Evolutionary conservation across 352 stramenopile species (phyloP).

Genomic region (Globisporangium lucens): DNA sequence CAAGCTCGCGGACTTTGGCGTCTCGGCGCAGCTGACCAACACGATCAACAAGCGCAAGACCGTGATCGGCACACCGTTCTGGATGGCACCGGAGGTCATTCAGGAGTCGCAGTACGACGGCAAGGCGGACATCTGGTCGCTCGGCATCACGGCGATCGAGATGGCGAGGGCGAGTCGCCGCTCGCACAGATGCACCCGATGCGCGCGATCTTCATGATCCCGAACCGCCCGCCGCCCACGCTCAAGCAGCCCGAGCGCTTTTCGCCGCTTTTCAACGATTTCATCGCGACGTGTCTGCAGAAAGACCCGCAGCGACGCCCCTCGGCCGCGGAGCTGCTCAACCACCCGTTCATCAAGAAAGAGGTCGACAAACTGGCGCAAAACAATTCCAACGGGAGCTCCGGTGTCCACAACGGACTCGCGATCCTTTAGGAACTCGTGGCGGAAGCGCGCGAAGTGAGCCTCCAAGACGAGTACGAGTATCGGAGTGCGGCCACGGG

Average conservation of each 20-base stretch:
- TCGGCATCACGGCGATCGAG: constrained; percentile 98
- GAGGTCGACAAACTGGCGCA: constrained; percentile 48
- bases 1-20: constrained; percentile 90
- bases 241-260: constrained; percentile 38
- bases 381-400: constrained; percentile 9
- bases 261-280: constrained; percentile 54
- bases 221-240: constrained; percentile 55
- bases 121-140: constrained; percentile 99
- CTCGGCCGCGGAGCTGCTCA: constrained; percentile 42
- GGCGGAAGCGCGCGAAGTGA: constrained; percentile 41
- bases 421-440: constrained; percentile 63
- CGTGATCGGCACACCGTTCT: constrained; percentile 89
- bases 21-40: constrained; percentile 86
- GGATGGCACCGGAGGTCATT: constrained; percentile 92
- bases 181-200: constrained; percentile 88
- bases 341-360: constrained; percentile 59
- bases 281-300: constrained; percentile 58
- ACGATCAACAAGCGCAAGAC: constrained; percentile 91
- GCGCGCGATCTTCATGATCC: constrained; percentile 80
- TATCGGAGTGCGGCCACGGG: constrained; percentile 53
- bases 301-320: constrained; percentile 59
- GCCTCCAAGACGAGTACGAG: constrained; percentile 50
- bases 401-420: constrained; percentile 28
- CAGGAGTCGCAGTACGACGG: constrained; percentile 81
- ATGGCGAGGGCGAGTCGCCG: constrained; percentile 82